phyloP scores from a whole-genome alignment of 2,329 filamentous ascomycete species.

The Apiospora koreana region DNA sequence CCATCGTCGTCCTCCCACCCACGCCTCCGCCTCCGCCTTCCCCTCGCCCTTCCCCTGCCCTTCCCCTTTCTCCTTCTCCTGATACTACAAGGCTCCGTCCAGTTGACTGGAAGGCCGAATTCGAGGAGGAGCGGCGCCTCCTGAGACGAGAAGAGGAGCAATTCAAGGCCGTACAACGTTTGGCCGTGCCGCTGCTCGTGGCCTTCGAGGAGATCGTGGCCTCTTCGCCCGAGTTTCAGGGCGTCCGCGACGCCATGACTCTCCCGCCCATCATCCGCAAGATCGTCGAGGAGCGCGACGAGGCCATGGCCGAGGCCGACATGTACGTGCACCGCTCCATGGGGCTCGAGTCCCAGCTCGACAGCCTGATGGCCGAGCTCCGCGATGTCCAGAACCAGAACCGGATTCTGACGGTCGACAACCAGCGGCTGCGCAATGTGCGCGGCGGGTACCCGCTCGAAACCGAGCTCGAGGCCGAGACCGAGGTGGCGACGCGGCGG shows the following conservation, averaged over 20 bases:
- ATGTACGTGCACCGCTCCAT: neutral
- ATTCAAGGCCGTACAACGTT: neutral
- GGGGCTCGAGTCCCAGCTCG: neutral
- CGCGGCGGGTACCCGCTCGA: neutral
- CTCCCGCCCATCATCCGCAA: neutral
- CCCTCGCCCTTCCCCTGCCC: neutral
- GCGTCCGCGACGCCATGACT: no score
- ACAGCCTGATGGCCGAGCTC: neutral
- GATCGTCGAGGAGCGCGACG: slow-evolving; percentile 4
- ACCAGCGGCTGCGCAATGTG: neutral
- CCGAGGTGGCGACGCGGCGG: neutral
- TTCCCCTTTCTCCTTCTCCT: neutral
- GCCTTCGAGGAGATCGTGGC: neutral
- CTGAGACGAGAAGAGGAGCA: neutral
- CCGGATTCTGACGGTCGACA: neutral
- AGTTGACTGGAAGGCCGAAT: neutral
- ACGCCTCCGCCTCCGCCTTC: neutral
- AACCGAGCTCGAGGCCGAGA: neutral
- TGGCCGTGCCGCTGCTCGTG: neutral
- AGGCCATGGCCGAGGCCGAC: neutral
- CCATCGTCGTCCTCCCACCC: neutral
- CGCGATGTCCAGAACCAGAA: neutral
- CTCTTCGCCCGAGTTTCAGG: neutral
- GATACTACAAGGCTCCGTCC: neutral
- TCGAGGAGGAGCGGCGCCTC: neutral